Percentiles rank a stretch among this genome's conserved stretches.
Conservation (phyloP, 2,329 filamentous ascomycete genomes). For the Rugonectria rugulosa region DNA sequence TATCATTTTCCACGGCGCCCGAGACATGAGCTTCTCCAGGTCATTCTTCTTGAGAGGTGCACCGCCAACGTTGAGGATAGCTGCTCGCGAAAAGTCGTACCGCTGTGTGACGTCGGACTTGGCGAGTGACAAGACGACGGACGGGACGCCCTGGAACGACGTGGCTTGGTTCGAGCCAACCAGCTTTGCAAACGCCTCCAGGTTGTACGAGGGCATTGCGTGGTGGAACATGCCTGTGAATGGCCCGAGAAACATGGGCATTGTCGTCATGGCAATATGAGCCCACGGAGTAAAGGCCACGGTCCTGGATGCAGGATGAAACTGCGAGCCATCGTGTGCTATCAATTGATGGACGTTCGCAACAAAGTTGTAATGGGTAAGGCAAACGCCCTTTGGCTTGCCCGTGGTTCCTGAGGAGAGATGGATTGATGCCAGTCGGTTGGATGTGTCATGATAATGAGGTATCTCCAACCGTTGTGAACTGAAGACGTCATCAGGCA, state of each 20-base stretch:
- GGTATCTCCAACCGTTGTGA: constrained; percentile 44
- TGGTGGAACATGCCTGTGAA: constrained; percentile 54
- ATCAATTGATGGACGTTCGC: constrained; percentile 64
- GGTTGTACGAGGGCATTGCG: constrained; percentile 50
- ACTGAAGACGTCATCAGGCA: constrained; percentile 46
- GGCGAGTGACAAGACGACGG: constrained; percentile 47
- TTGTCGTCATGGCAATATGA: constrained; percentile 53
- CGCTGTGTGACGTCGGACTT: constrained; percentile 45
- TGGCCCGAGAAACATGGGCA: constrained; percentile 53
- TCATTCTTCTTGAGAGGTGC: constrained; percentile 45
- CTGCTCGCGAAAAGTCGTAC: constrained; percentile 48
- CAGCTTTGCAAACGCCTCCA: constrained; percentile 45
- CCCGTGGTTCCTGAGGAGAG: constrained; percentile 73
- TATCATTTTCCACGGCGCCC: constrained; percentile 48
- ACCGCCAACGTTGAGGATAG: constrained; percentile 48
- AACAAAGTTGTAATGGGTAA: constrained; percentile 77
- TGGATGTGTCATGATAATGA: constrained; percentile 44
- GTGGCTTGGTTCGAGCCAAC: constrained; percentile 47
- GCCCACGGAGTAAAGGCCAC: constrained; percentile 54
- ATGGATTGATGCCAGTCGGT: constrained; percentile 49
- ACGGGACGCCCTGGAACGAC: constrained; percentile 50
- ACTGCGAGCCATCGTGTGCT: constrained; percentile 45
- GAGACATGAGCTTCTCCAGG: constrained; percentile 39
- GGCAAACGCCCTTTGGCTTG: constrained; percentile 81
- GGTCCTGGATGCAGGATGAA: constrained; percentile 43